phyloP scores from a whole-genome alignment of 78 protist genomes.

The Salpingoeca rosetta region DNA sequence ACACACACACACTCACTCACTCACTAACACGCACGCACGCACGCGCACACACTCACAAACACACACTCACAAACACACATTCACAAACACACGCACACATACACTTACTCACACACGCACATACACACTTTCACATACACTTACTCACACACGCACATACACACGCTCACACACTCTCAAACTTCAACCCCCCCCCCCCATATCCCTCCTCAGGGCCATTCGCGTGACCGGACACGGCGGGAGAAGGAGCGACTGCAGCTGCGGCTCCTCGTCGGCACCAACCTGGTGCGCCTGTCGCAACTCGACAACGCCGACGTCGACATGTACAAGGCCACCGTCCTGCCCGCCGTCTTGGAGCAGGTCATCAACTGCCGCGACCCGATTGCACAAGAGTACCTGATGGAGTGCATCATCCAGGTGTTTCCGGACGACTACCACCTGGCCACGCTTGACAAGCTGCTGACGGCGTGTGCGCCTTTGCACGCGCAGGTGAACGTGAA shows the following conservation, averaged over 20 bases:
- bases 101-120: too few species aligned
- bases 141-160: too few species aligned
- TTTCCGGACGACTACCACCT: slow-evolving; percentile 96
- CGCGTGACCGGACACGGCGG: slow-evolving; percentile 62
- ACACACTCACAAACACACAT: too few species aligned
- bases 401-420: slow-evolving; percentile 86
- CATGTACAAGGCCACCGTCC: slow-evolving; percentile 39
- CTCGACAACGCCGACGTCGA: slow-evolving; percentile 72
- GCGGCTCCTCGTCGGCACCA: slow-evolving; percentile 81
- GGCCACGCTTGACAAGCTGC: slow-evolving; percentile 59
- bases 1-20: not conserved
- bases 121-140: too few species aligned
- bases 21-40: not conserved
- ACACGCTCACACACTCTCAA: too few species aligned
- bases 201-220: slow-evolving; percentile 45
- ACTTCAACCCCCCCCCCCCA: too few species aligned
- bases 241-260: slow-evolving; percentile 84
- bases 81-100: too few species aligned
- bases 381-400: slow-evolving; percentile 95
- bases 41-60: too few species aligned
- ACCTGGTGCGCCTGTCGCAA: slow-evolving; percentile 71
- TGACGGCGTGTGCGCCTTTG: slow-evolving; percentile 56
- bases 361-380: slow-evolving; percentile 77
- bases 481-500: slow-evolving; percentile 76
- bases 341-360: slow-evolving; percentile 69